These are phyloP conservation scores for Tilletiopsis washingtonensis DNA, from an alignment of 1,284 basidiomycete species.

Conservation along the genomic window DNA sequence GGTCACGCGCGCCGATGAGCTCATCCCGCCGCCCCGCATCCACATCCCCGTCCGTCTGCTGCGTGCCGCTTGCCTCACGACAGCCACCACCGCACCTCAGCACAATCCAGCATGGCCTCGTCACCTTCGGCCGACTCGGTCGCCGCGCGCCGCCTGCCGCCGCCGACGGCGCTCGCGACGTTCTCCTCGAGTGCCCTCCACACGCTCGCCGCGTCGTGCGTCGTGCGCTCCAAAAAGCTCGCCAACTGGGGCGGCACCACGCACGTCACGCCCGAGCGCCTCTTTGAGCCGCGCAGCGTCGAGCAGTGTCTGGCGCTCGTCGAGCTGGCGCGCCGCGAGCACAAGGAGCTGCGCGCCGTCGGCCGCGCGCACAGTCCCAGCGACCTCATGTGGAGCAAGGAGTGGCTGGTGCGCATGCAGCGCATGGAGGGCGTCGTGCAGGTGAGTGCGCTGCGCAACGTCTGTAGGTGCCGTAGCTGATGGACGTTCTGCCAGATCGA, in stretches of 20 bases:
- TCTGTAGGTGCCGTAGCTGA: not conserved
- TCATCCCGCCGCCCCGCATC: no score
- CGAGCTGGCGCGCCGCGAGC: constrained; percentile 70
- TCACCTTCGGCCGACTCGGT: no score
- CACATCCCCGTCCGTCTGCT: no score
- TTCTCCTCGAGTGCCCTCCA: no score
- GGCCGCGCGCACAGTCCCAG: constrained; percentile 88
- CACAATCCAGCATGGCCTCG: no score
- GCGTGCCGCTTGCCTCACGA: no score
- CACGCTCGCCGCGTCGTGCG: no score
- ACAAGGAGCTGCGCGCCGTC: constrained; percentile 66
- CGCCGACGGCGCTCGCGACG: no score
- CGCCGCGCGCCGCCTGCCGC: no score
- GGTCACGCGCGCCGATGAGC: no score
- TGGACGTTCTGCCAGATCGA: constrained; percentile 6
- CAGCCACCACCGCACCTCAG: no score
- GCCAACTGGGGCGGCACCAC: constrained; percentile 55
- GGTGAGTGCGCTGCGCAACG: constrained; percentile 4
- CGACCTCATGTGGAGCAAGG: constrained; percentile 57
- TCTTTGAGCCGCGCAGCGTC: constrained; percentile 70
- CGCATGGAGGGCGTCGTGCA: constrained; percentile 32
- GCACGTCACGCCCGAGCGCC: constrained; percentile 48
- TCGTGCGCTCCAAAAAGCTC: not conserved
- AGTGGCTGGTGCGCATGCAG: constrained; percentile 43
- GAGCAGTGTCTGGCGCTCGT: constrained; percentile 69